Percentiles rank a stretch among this genome's conserved stretches.
Evolutionary conservation across 1,139 yeast genomes (phyloP).

Genomic region (Hemisphaericaspora subhashii): DNA sequence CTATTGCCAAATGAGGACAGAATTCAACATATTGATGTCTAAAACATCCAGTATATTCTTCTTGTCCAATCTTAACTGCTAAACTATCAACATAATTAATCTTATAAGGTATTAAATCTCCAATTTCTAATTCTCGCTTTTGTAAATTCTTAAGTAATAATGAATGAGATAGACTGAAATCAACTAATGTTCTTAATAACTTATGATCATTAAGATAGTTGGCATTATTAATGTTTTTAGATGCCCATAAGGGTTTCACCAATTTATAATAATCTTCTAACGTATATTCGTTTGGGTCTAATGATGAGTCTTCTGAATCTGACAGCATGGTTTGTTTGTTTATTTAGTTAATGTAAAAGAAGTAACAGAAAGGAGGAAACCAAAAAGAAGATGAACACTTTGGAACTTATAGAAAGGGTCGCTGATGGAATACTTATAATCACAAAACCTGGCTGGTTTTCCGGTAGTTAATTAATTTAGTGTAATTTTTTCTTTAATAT

Average conservation of each 20-base stretch:
- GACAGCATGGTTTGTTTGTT: slow-evolving; percentile 9
- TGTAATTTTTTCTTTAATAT: too few species aligned
- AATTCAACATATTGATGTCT: slow-evolving; percentile 28
- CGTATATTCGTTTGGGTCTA: slow-evolving; percentile 18
- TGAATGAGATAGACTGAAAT: slow-evolving; percentile 27
- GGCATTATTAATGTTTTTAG: slow-evolving; percentile 13
- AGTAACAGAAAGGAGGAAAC: too few species aligned
- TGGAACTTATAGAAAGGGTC: too few species aligned
- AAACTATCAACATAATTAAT: slow-evolving; percentile 14
- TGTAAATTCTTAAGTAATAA: slow-evolving; percentile 23
- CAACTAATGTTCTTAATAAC: slow-evolving; percentile 27
- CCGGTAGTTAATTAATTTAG: too few species aligned
- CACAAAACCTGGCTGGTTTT: too few species aligned
- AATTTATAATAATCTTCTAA: slow-evolving; percentile 24
- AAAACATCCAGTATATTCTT: slow-evolving; percentile 24
- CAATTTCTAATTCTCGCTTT: slow-evolving; percentile 24
- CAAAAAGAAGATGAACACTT: too few species aligned
- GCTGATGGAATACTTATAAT: too few species aligned
- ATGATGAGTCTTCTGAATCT: slow-evolving; percentile 17
- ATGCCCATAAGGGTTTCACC: slow-evolving; percentile 22
- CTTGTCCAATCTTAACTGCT: slow-evolving; percentile 9
- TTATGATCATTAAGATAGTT: slow-evolving; percentile 22
- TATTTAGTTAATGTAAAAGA: background rate
- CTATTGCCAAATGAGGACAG: slow-evolving; percentile 32
- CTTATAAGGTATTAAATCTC: slow-evolving; percentile 20